These are phyloP conservation scores for Suhomyces xylopsoci DNA, from an alignment of 805 yeast species.

Conservation along the genomic window DNA sequence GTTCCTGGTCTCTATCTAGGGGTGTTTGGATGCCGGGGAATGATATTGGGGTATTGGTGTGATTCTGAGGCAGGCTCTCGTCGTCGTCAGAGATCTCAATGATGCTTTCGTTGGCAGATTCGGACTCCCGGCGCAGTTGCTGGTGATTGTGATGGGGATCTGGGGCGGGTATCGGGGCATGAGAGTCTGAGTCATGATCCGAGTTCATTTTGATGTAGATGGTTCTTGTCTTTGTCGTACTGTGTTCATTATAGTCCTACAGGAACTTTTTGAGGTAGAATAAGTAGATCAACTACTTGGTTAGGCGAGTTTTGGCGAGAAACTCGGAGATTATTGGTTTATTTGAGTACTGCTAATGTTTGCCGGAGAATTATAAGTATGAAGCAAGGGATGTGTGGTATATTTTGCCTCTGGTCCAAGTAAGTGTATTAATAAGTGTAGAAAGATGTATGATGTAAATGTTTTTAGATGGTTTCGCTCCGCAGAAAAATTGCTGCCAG, in stretches of 20 bases:
- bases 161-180: background rate
- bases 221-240: background rate
- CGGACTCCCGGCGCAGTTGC: background rate
- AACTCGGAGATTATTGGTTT: background rate
- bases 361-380: background rate
- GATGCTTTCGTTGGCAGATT: background rate
- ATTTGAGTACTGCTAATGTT: background rate
- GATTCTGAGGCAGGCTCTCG: background rate
- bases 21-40: background rate
- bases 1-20: background rate
- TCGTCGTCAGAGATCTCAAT: conserved; percentile 8
- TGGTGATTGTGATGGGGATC: background rate
- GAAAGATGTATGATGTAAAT: background rate
- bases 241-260: background rate
- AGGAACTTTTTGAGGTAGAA: background rate
- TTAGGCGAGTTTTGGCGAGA: background rate
- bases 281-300: background rate
- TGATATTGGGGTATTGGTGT: background rate
- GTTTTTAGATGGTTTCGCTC: background rate
- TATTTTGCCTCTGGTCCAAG: background rate
- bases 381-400: background rate
- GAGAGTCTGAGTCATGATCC: background rate
- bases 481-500: background rate
- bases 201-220: background rate
- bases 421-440: background rate